Conservation (phyloP, 2,329 filamentous ascomycete genomes). For the Aspergillus clavatus region DNA sequence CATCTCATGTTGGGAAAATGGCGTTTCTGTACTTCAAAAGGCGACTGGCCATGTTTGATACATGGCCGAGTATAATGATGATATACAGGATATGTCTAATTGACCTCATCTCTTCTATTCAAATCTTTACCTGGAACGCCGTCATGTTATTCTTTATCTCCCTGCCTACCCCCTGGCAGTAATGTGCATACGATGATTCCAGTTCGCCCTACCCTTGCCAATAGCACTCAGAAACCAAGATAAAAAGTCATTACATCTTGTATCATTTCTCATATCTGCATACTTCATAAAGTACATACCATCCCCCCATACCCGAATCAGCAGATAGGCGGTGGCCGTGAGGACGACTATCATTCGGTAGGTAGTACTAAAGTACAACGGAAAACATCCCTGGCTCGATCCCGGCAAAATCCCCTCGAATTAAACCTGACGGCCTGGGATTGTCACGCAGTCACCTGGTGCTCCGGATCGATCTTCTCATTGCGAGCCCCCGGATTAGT, state of each 20-base stretch:
- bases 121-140: too few species aligned
- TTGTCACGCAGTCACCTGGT: background rate
- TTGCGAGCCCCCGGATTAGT: constrained; percentile 1
- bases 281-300: background rate
- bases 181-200: too few species aligned
- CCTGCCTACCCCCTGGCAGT: too few species aligned
- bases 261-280: background rate
- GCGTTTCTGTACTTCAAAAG: constrained; percentile 1
- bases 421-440: background rate
- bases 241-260: background rate
- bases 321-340: too few species aligned
- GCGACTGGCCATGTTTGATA: background rate
- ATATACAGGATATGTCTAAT: background rate
- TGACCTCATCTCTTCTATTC: background rate
- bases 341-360: too few species aligned
- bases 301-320: too few species aligned
- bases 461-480: constrained; percentile 5
- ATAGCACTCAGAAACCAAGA: too few species aligned
- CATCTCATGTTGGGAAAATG: constrained; percentile 1
- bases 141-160: too few species aligned
- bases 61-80: background rate
- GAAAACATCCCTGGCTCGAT: background rate
- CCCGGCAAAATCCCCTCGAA: background rate
- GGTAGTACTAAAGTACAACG: background rate
- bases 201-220: too few species aligned